Evolutionary conservation across 2,329 filamentous ascomycete species (phyloP), one percentile per base, ranked within the genome.

Genomic region (Ophiostoma triangulosporum): DNA sequence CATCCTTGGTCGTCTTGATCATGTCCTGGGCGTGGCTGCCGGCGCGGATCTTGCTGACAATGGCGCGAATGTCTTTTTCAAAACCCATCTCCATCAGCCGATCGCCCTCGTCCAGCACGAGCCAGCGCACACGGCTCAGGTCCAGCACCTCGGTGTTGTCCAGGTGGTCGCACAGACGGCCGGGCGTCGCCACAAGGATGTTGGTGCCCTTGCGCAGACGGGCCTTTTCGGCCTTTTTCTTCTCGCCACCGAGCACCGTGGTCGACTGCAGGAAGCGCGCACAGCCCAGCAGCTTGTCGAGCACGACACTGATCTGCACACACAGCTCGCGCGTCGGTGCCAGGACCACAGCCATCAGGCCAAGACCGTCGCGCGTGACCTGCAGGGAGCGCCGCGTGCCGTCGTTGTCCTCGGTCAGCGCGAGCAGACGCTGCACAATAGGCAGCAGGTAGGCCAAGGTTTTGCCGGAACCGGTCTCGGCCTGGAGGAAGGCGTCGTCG

Each of bases 81-180:
- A 98, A 98, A 0, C 93, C 93, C 63, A 97, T 77, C 64, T 98
- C 93, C 91, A 98, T 96, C 65, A 98, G 73, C n/a, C 93, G 80
- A 73, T 98, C 93, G 29, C 93, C 93, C 68, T 98, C 93, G 62
- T 98, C 93, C 6, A 98, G 76, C 2, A 98, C 83, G 24, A 98
- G 71, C 93, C 93, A 98, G 56, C 91, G 77, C 4, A 96, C 91
- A 22, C 84, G 90, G 62, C 86, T 86, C 38, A 97, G 81, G 59
- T 93, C 87, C 51, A 98, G 73, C 0, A 84, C 88, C 66, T 95
- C 82, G 0, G 93, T 98, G 64, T 96, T 88, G 61, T 94, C 84
- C 48, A 98, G 70, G 68, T 98, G 93, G 70, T 98, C 93, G 4
- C 83, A 86, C 55, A 98, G 72, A 57, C 93, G 80, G 62, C 93